Base-by-base conservation (phyloP, 441 rosid genomes). In the Bocquillonia castaneifolia region DNA sequence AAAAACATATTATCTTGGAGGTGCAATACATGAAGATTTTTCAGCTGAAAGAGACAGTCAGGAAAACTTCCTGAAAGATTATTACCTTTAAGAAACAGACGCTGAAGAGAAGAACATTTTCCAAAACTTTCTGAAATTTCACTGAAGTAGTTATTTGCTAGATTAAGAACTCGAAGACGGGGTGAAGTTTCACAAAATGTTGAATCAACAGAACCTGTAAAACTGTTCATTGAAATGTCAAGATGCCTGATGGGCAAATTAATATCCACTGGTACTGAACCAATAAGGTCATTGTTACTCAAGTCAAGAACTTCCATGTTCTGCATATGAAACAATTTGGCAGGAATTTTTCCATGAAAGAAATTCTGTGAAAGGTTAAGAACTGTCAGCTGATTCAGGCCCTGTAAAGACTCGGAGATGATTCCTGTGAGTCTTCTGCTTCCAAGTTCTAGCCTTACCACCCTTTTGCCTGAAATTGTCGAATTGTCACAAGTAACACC, bases 281-380 rank as follows among this genome's bases (percentile, higher is more conserved):
- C 54, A 0, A 15, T 9, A 2, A 57, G 39, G 10, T 50, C 23
- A 59, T 65, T 65, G 40, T n/a, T 7, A 36, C 75, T 59, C 44
- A 29, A 31, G 17, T 72, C 75, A n/a, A 72, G 53, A 14, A 65
- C 42, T 44, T 65, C 26, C 2, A 65, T 65, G 42, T 72, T 36
- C 44, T 58, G 65, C 61, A 65, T 15, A 25, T 6, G 1, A 6
- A 72, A 50, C 42, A 65, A 42, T 15, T 39, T 25, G 3, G 42
- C 17, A 26, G 75, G 75, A 51, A 72, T 29, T 6, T 4, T 5
- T 0, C 51, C 57, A 1, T 18, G 0, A 32, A 72, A 66, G 6
- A 65, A 65, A 22, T 72, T 72, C 37, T 59, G 70, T 6, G 75
- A 72, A 1, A 72, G 55, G 25, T 65, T 72, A 20, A 72, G n/a